Conservation (phyloP, 2,329 filamentous ascomycete genomes). For the Dichotomopilus funicola region DNA sequence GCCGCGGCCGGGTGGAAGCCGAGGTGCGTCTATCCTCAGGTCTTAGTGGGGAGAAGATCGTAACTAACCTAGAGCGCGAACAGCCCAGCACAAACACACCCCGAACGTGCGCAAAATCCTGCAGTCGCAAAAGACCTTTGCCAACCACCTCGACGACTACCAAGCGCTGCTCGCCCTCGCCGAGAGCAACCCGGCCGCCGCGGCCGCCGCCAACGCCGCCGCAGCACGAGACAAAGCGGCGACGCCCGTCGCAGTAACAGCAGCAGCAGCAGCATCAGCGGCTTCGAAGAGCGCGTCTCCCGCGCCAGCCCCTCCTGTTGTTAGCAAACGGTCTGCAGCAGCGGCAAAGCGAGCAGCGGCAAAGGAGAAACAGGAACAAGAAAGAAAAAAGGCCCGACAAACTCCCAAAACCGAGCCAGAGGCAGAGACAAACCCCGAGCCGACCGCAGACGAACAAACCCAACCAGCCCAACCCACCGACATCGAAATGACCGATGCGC, state of each 20-base stretch:
- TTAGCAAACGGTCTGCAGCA: conserved; percentile 20
- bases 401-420: conserved; percentile 7
- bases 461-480: conserved; percentile 12
- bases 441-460: neutral
- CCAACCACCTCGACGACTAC: conserved; percentile 76
- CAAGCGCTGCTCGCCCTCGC: conserved; percentile 53
- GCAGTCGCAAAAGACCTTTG: conserved; percentile 74
- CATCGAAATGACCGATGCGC: conserved; percentile 37
- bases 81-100: conserved; percentile 52
- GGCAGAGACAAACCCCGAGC: conserved; percentile 20
- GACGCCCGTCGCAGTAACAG: neutral
- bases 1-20: conserved; percentile 42
- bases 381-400: conserved; percentile 8
- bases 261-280: conserved; percentile 17
- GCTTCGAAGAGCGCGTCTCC: conserved; percentile 20
- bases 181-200: conserved; percentile 32
- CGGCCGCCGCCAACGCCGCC: conserved; percentile 23
- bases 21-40: conserved; percentile 28
- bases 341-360: conserved; percentile 19
- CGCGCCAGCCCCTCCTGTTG: conserved; percentile 5
- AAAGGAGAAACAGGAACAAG: conserved; percentile 14
- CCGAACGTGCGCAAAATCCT: conserved; percentile 69
- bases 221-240: conserved; percentile 13
- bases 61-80: no score
- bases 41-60: neutral